These are phyloP conservation scores for Saprolegnia diclina DNA, from an alignment of 352 stramenopile genomes.

Conservation along the genomic window DNA sequence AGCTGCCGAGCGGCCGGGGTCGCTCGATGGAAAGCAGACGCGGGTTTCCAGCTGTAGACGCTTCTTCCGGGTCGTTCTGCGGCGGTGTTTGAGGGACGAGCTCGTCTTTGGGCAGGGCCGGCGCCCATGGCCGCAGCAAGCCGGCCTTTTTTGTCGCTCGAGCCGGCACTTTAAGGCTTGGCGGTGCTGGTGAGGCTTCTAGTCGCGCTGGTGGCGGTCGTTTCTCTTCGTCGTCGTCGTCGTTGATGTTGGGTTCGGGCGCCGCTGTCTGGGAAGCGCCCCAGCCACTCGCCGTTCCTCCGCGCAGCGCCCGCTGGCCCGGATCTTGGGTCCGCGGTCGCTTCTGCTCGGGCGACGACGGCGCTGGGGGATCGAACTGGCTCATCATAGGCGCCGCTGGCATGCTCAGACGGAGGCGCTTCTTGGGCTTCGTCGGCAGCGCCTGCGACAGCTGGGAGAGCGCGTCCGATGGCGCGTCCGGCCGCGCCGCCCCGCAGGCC, in stretches of 20 bases:
- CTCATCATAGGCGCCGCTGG: neutral
- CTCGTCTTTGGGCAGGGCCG: neutral
- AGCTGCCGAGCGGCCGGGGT: too few species aligned
- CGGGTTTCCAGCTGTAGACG: too few species aligned
- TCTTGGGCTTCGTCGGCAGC: conserved; percentile 5
- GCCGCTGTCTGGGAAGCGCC: too few species aligned
- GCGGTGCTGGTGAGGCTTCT: too few species aligned
- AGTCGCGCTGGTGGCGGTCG: too few species aligned
- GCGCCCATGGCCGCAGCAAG: neutral
- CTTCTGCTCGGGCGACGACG: neutral
- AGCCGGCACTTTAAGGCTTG: neutral
- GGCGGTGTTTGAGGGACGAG: too few species aligned
- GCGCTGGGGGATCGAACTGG: neutral
- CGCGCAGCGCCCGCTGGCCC: too few species aligned
- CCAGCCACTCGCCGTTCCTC: too few species aligned
- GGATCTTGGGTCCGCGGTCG: neutral
- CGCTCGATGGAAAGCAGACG: too few species aligned
- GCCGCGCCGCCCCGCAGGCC: neutral
- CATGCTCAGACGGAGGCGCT: neutral
- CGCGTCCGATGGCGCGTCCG: neutral
- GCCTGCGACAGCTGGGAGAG: neutral
- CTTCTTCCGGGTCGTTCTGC: too few species aligned
- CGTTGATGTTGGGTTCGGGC: too few species aligned
- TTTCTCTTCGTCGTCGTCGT: too few species aligned
- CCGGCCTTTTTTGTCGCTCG: neutral